Percentiles rank a stretch among this genome's conserved stretches.
Conservation (phyloP, 495 filamentous ascomycete genomes). For the Aspergillus panamensis region DNA sequence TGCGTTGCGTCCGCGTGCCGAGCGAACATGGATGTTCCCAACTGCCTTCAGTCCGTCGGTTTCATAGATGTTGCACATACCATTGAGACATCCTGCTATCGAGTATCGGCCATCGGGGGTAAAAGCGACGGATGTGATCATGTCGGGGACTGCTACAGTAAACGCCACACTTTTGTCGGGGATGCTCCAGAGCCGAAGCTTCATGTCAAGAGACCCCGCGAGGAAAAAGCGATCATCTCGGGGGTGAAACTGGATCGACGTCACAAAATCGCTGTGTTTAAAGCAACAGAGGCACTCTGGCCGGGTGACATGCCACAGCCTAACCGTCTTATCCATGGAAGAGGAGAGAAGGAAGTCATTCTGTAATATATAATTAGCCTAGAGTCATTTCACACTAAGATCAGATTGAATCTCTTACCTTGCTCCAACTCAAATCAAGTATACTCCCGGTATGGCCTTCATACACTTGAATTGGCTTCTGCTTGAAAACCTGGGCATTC, state of each 20-base stretch:
- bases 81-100: slow-evolving; percentile 85
- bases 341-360: slow-evolving; percentile 97
- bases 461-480: slow-evolving; percentile 73
- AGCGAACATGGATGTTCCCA: slow-evolving; percentile 84
- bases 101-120: slow-evolving; percentile 86
- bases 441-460: slow-evolving; percentile 83
- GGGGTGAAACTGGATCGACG: slow-evolving; percentile 91
- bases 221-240: slow-evolving; percentile 95
- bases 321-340: slow-evolving; percentile 97
- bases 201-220: slow-evolving; percentile 90
- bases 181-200: slow-evolving; percentile 92
- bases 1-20: slow-evolving; percentile 84
- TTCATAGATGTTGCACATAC: slow-evolving; percentile 87
- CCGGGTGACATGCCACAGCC: slow-evolving; percentile 87
- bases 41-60: slow-evolving; percentile 85
- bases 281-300: slow-evolving; percentile 90
- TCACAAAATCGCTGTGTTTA: slow-evolving; percentile 95
- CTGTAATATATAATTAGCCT: slow-evolving; percentile 30
- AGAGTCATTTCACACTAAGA: neutral
- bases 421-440: slow-evolving; percentile 94
- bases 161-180: slow-evolving; percentile 94
- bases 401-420: slow-evolving; percentile 46
- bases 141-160: slow-evolving; percentile 75
- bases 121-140: slow-evolving; percentile 92
- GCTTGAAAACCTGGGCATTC: slow-evolving; percentile 88